phyloP scores from a whole-genome alignment of 768 basidiomycete genomes.

The Lentinula aciculospora region DNA sequence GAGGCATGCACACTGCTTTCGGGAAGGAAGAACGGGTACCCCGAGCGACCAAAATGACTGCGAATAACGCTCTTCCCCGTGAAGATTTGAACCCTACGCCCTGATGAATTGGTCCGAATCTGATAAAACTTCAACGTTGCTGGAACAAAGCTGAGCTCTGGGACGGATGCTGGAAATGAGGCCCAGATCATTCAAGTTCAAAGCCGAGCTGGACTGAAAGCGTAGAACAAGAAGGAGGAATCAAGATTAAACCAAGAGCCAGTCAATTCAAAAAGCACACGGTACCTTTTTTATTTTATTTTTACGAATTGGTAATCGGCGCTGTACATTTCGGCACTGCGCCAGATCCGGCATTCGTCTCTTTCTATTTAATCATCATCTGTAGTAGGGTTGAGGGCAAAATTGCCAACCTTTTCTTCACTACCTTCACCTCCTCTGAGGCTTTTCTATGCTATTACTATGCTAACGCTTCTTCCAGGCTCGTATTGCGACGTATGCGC shows the following conservation, averaged over 20 bases:
- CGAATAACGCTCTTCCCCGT: neutral
- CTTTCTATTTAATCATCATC: slow-evolving; percentile 1
- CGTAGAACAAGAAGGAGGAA: neutral
- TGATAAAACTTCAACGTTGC: neutral
- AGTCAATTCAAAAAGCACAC: neutral
- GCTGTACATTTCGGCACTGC: neutral
- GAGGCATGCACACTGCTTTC: neutral
- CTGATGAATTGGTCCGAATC: neutral
- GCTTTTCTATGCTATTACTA: slow-evolving; percentile 37
- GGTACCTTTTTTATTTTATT: neutral
- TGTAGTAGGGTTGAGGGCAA: slow-evolving; percentile 1
- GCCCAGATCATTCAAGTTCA: neutral
- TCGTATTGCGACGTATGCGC: slow-evolving; percentile 89
- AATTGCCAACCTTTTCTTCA: slow-evolving; percentile 17
- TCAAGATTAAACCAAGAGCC: neutral
- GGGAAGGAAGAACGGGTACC: slow-evolving; percentile 1
- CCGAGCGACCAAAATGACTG: neutral
- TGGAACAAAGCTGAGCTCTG: neutral
- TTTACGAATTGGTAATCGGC: neutral
- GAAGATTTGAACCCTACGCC: neutral
- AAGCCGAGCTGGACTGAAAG: slow-evolving; percentile 1
- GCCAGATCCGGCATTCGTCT: neutral
- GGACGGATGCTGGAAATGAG: neutral
- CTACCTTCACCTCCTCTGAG: slow-evolving; percentile 30
- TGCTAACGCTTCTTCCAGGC: slow-evolving; percentile 80